Evolutionary conservation across 1,284 basidiomycete genomes (phyloP), one percentile per base, ranked within the genome.

Genomic region (Bjerkandera adusta): DNA sequence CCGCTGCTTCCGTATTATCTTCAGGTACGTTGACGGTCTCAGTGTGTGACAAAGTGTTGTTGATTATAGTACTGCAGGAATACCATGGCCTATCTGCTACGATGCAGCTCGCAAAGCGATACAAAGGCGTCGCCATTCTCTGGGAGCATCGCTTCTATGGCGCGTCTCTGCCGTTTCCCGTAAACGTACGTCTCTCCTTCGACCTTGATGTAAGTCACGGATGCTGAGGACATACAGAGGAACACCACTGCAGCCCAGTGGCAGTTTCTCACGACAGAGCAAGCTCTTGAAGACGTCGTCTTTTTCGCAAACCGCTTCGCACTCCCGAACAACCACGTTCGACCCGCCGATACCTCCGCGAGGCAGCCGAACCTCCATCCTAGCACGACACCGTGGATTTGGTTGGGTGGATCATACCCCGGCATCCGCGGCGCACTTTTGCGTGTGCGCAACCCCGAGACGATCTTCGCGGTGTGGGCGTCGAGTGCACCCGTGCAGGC

Each of bases 111-210:
- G 73, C 75, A 3, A 71, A 73, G 52, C 61, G 71, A 35, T 75
- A 72, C 56, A 65, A 65, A 8, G 75, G 75, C 1, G 43, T 75
- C 3, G 73, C 71, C 2, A 71, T 83, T 42, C 61, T 82, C 2
- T 76, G 81, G 67, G 81, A 83, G 50, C 77, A 79, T 58, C 68
- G 77, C 4, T 79, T 69, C 54, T 79, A 79, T 53, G 81, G 81
- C 34, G 67, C 68, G 13, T 79, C 76, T 6, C 64, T 72, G 13
- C 80, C 80, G 0, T 76, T 77, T 49, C 70, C 72, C 4, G 67
- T 75, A 6, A 73, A 76, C 50, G 72, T 75, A 43, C 27, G 67
- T 52, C 16, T n/a, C n/a, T n/a, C n/a, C 20, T 7, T 34, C 3
- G 4, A 13, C 20, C 10, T 24, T 5, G 15, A 22, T 24, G 1